These are phyloP conservation scores for Alternaria ethzedia DNA, from an alignment of 2,329 filamentous ascomycete species.

Conservation along the genomic window DNA sequence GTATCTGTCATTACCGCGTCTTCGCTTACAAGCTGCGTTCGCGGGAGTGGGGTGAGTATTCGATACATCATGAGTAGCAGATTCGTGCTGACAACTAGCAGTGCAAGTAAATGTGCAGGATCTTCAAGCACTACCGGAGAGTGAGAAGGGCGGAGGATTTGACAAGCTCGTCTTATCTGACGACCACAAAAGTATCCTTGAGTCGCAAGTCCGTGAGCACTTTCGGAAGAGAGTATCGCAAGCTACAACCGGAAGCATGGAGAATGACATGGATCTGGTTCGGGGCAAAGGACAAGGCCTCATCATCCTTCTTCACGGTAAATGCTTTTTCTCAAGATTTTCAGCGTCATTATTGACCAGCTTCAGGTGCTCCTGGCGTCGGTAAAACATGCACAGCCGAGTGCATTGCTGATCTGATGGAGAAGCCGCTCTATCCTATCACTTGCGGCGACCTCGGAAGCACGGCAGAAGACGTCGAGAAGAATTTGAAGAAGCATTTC, in stretches of 20 bases:
- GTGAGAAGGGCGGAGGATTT: neutral
- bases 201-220: neutral
- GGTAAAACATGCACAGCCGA: neutral
- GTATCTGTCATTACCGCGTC: neutral
- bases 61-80: too few species aligned
- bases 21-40: neutral
- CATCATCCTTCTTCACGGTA: neutral
- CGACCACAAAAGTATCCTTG: neutral
- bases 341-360: too few species aligned
- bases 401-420: constrained; percentile 9
- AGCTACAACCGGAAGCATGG: neutral
- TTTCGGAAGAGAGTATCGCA: neutral
- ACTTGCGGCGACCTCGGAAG: constrained; percentile 14
- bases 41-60: neutral
- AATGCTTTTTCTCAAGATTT: too few species aligned
- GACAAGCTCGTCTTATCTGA: neutral
- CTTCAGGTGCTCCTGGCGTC: neutral
- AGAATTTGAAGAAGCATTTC: neutral
- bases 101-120: neutral
- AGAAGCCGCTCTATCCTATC: constrained; percentile 30
- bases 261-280: neutral
- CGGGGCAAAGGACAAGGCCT: neutral
- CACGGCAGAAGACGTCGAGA: constrained; percentile 1
- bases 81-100: neutral
- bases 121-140: neutral